phyloP scores from a whole-genome alignment of 2,329 filamentous ascomycete genomes.

The Diaporthe sp. region DNA sequence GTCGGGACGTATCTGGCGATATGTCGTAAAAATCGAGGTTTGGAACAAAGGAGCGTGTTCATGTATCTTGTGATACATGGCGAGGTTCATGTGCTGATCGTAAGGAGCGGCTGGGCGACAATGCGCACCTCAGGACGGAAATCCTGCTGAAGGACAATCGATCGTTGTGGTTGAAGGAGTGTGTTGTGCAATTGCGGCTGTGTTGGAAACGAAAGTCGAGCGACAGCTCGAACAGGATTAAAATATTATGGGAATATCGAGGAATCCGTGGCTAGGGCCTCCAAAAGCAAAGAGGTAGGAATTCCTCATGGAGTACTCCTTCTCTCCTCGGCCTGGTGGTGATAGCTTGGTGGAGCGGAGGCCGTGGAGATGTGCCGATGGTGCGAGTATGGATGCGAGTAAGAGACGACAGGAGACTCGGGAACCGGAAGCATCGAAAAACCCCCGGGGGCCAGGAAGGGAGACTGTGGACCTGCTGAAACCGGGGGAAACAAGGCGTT shows the following conservation, averaged over 20 bases:
- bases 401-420: constrained; percentile 58
- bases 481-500: constrained; percentile 56
- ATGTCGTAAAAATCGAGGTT: constrained; percentile 44
- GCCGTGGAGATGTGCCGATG: constrained; percentile 56
- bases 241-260: constrained; percentile 43
- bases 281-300: constrained; percentile 45
- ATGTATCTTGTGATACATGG: constrained; percentile 51
- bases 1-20: constrained; percentile 46
- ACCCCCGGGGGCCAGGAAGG: constrained; percentile 59
- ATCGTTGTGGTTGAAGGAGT: constrained; percentile 40
- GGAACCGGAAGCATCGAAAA: constrained; percentile 61
- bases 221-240: constrained; percentile 50
- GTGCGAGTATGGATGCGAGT: constrained; percentile 49
- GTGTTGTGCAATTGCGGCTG: constrained; percentile 54
- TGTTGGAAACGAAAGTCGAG: constrained; percentile 42
- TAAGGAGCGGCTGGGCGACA: constrained; percentile 47
- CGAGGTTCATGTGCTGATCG: constrained; percentile 44
- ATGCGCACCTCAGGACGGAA: not conserved
- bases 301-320: constrained; percentile 41
- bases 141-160: constrained; percentile 5
- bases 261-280: constrained; percentile 17
- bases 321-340: constrained; percentile 55
- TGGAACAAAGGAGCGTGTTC: constrained; percentile 49
- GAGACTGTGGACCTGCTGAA: constrained; percentile 57
- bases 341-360: constrained; percentile 51